Conservation (phyloP, 2,329 filamentous ascomycete genomes). For the Fusarium fracticaudum region DNA sequence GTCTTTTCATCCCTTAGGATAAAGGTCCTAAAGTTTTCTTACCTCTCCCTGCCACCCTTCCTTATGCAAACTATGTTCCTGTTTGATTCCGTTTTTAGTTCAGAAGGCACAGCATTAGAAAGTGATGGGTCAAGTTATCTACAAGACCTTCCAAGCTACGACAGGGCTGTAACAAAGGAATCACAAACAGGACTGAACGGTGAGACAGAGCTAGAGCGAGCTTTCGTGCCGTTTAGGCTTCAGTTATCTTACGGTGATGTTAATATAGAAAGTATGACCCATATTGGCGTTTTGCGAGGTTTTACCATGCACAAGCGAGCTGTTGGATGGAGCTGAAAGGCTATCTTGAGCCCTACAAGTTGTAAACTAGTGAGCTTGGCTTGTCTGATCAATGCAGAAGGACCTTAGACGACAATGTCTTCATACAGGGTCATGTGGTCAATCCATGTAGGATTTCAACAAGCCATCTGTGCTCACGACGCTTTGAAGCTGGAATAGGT, state of each 20-base stretch:
- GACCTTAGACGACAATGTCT: not conserved
- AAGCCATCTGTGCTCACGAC: not conserved
- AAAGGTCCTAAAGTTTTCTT: too few species aligned
- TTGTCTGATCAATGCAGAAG: not conserved
- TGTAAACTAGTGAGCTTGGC: not conserved
- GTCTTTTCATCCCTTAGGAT: too few species aligned
- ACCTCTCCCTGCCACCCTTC: too few species aligned
- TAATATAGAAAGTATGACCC: not conserved
- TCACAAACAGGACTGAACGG: not conserved
- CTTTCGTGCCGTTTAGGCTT: not conserved
- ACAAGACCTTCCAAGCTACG: too few species aligned
- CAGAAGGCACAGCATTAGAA: not conserved
- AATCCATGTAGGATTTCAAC: not conserved
- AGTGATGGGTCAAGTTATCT: not conserved
- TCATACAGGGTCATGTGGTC: not conserved
- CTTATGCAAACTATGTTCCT: too few species aligned
- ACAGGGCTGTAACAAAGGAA: not conserved
- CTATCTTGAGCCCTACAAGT: not conserved
- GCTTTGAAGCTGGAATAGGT: not conserved
- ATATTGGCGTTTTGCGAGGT: not conserved
- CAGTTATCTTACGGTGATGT: not conserved
- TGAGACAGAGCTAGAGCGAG: too few species aligned
- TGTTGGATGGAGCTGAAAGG: not conserved
- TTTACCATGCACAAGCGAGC: not conserved
- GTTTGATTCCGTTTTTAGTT: too few species aligned